Evolutionary conservation across 1,284 basidiomycete genomes (phyloP), one percentile per base, ranked within the genome.

Genomic region (Puccinia sorghi): DNA sequence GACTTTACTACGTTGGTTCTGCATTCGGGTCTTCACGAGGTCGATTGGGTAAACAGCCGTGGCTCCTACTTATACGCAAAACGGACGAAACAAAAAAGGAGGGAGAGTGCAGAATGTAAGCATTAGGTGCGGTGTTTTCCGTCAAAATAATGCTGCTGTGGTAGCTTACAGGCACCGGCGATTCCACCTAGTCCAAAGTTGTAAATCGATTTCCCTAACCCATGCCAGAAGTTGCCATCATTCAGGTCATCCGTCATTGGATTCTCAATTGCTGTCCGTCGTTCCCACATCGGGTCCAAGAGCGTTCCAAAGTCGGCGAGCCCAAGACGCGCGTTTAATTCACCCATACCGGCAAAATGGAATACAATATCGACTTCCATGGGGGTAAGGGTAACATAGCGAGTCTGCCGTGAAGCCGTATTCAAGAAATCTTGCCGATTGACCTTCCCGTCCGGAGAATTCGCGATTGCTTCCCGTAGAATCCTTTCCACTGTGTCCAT

Each of bases 281-380:
- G 46, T 69, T 87, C 88, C 93, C 93, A 94, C 81, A 90, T 88
- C 12, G 92, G 91, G 84, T 97, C 94, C 66, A 97, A 86, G 41
- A 97, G 86, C 83, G 94, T 92, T 22, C 90, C 91, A 85, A 97
- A 97, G 85, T 97, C 94, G 67, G 91, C 85, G 52, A 95, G 85
- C 8, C 92, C 88, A 69, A 97, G 88, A 25, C 93, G 88, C 25
- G 79, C 73, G 50, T 74, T 64, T 81, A 80, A 80, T 64, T 87
- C 86, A 7, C 93, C 94, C 76, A 93, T 89, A 22, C 91, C 90
- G 20, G 93, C 93, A 86, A 97, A 97, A 85, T 97, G 94, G 87
- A 96, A 97, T 82, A 97, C 90, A 83, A 97, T 96, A 78, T 90
- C 90, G 37, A 93, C 93, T 81, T 97, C 94, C 92, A 97, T 95